phyloP scores from a whole-genome alignment of 2,329 filamentous ascomycete genomes.

The Neonectria punicea region DNA sequence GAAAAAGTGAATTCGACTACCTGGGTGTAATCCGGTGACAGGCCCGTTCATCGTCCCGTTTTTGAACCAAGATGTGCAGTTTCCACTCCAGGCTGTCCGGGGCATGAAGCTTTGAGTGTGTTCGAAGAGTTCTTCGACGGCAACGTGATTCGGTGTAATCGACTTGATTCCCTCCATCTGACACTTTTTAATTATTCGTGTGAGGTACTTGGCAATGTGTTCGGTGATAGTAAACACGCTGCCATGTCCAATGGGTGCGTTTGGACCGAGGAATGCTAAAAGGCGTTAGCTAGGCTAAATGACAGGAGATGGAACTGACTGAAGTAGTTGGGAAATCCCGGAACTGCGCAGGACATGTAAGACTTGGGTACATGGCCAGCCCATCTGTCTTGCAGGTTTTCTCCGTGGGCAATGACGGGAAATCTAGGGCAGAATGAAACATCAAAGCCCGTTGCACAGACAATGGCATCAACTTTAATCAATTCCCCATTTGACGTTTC shows the following conservation, averaged over 20 bases:
- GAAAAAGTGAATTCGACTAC: slow-evolving; percentile 63
- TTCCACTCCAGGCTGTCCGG: slow-evolving; percentile 60
- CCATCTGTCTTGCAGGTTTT: slow-evolving; percentile 18
- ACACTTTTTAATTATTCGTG: slow-evolving; percentile 59
- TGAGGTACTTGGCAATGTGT: slow-evolving; percentile 63
- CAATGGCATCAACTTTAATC: slow-evolving; percentile 13
- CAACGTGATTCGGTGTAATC: slow-evolving; percentile 56
- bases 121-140: slow-evolving; percentile 62
- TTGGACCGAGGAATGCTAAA: slow-evolving; percentile 62
- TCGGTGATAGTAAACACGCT: slow-evolving; percentile 62
- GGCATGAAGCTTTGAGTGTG: slow-evolving; percentile 63
- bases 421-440: slow-evolving; percentile 22
- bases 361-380: slow-evolving; percentile 7
- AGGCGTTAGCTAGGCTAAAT: neutral
- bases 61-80: slow-evolving; percentile 64
- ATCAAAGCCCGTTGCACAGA: slow-evolving; percentile 22
- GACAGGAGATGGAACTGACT: neutral
- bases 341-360: slow-evolving; percentile 22
- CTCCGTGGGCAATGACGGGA: slow-evolving; percentile 11
- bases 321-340: slow-evolving; percentile 23
- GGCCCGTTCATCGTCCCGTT: slow-evolving; percentile 54
- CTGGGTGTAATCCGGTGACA: slow-evolving; percentile 62
- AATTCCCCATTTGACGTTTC: slow-evolving; percentile 2
- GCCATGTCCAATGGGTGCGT: slow-evolving; percentile 62
- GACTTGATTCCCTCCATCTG: slow-evolving; percentile 62